phyloP scores from a whole-genome alignment of 2,329 filamentous ascomycete species.

The Daldinia sp. region DNA sequence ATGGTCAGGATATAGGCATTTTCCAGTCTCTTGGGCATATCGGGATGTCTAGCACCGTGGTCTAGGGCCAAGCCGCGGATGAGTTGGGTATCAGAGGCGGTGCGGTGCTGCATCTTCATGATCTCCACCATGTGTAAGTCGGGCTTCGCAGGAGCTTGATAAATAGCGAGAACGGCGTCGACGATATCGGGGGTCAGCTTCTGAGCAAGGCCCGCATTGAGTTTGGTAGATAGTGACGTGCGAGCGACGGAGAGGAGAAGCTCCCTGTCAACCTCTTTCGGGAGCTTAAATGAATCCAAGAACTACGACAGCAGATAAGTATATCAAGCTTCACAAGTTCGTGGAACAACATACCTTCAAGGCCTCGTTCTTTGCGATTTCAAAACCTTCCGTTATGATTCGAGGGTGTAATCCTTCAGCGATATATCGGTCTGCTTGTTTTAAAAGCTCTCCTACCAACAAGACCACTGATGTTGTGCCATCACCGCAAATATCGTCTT shows the following conservation, averaged over 20 bases:
- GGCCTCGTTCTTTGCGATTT: slow-evolving; percentile 92
- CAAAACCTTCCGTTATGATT: slow-evolving; percentile 96
- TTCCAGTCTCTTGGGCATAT: slow-evolving; percentile 96
- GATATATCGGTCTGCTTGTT: slow-evolving; percentile 97
- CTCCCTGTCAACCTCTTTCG: slow-evolving; percentile 89
- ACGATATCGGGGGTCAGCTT: slow-evolving; percentile 95
- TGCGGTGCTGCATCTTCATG: slow-evolving; percentile 99
- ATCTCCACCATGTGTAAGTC: slow-evolving; percentile 99
- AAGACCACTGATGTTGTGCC: slow-evolving; percentile 97
- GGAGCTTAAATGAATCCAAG: slow-evolving; percentile 91
- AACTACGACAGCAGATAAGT: slow-evolving; percentile 65
- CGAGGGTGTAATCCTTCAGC: slow-evolving; percentile 95
- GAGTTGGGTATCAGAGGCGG: slow-evolving; percentile 93
- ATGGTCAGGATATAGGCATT: slow-evolving; percentile 95
- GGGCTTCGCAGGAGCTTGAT: slow-evolving; percentile 87
- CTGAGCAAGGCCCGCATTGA: slow-evolving; percentile 87
- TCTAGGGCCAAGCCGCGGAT: slow-evolving; percentile 93
- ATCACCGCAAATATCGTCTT: slow-evolving; percentile 98
- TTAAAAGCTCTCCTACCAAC: slow-evolving; percentile 93
- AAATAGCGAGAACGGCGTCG: slow-evolving; percentile 94
- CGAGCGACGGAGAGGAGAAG: slow-evolving; percentile 91
- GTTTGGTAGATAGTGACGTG: slow-evolving; percentile 94
- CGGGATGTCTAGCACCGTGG: slow-evolving; percentile 94
- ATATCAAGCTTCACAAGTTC: background rate
- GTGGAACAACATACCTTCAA: slow-evolving; percentile 69